Conservation (phyloP, 306 rosid genomes). For the Vachellia pachyceras region DNA sequence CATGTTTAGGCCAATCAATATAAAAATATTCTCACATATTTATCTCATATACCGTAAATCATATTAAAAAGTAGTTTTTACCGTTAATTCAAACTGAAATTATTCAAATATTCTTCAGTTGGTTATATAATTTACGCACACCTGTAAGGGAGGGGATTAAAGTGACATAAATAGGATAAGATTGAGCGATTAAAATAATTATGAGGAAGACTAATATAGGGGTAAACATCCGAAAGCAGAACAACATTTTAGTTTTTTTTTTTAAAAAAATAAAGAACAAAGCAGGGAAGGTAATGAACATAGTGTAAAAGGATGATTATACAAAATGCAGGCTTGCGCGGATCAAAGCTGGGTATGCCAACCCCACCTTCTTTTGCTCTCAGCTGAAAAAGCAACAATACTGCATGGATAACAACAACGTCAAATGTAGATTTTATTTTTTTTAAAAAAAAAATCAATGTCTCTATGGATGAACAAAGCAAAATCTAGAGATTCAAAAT, state of each 20-base stretch:
- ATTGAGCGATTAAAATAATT: not conserved
- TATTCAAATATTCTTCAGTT: no score
- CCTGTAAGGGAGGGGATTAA: no score
- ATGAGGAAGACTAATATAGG: not conserved
- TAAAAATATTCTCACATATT: no score
- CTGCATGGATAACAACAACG: slow-evolving; percentile 35
- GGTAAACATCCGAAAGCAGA: not conserved
- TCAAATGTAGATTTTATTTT: not conserved
- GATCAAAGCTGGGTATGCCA: not conserved
- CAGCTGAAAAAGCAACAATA: slow-evolving; percentile 43
- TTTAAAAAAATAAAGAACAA: not conserved
- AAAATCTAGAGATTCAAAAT: not conserved
- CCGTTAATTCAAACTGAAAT: no score
- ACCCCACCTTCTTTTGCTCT: slow-evolving; percentile 12
- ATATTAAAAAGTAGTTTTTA: no score
- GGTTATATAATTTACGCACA: no score
- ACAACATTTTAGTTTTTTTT: not conserved
- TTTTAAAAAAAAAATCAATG: not conserved
- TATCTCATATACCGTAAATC: no score
- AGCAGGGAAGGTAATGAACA: not conserved
- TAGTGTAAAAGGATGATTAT: not conserved
- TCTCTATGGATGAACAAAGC: not conserved
- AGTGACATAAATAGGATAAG: not conserved
- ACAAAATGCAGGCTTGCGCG: not conserved
- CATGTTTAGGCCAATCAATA: no score